Evolutionary conservation across 2,329 filamentous ascomycete species (phyloP).

Genomic region (Septoria linicola): DNA sequence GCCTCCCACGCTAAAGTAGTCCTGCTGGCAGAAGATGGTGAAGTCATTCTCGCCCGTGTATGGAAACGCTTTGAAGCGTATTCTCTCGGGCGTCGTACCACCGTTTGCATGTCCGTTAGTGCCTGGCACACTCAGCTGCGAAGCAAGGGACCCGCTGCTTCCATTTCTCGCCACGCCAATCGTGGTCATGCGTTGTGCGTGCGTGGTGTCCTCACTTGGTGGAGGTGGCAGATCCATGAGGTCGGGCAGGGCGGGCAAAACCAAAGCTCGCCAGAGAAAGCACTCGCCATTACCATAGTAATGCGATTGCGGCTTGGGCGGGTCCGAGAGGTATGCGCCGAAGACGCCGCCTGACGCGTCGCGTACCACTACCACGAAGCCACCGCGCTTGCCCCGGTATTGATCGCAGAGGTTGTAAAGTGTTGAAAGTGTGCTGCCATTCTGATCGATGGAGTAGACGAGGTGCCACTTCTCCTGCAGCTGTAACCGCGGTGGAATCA

Average conservation of each 20-base stretch:
- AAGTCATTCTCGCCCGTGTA: constrained; percentile 97
- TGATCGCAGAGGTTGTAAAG: constrained; percentile 76
- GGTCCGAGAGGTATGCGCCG: constrained; percentile 89
- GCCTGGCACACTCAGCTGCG: constrained; percentile 25
- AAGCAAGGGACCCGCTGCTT: constrained; percentile 32
- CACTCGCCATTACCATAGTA: constrained; percentile 98
- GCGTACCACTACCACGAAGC: constrained; percentile 84
- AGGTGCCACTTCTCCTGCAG: constrained; percentile 84
- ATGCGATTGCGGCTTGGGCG: constrained; percentile 73
- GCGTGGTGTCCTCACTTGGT: constrained; percentile 64
- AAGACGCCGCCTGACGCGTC: constrained; percentile 79
- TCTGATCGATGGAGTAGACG: constrained; percentile 84
- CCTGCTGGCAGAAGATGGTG: constrained; percentile 86
- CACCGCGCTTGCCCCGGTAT: constrained; percentile 68
- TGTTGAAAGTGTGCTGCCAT: constrained; percentile 83
- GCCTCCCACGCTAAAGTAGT: constrained; percentile 82
- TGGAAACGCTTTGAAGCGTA: constrained; percentile 95
- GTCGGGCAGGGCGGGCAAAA: constrained; percentile 58
- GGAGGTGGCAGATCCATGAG: constrained; percentile 64
- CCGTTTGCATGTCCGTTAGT: constrained; percentile 27
- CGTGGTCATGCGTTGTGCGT: constrained; percentile 62
- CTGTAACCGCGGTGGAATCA: constrained; percentile 82
- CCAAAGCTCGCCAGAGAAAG: constrained; percentile 79
- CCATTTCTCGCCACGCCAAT: constrained; percentile 38
- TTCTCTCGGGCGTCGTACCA: constrained; percentile 63